Percentiles rank a stretch among this genome's conserved stretches.
phyloP scores from a whole-genome alignment of 1,284 basidiomycete species.

The Trametes polyzona region DNA sequence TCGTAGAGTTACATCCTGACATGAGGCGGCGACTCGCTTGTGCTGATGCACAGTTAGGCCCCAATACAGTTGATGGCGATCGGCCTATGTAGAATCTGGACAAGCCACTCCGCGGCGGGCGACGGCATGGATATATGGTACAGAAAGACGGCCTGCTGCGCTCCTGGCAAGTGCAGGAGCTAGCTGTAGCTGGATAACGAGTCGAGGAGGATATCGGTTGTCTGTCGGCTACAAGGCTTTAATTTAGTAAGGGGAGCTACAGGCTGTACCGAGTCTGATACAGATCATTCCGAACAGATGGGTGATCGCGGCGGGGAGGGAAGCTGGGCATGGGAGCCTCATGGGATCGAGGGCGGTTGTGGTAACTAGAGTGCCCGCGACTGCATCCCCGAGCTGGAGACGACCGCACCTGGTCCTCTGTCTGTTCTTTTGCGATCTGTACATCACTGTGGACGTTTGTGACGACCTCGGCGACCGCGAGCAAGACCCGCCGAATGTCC shows the following conservation, averaged over 20 bases:
- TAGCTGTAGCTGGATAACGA: neutral
- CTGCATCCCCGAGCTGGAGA: constrained; percentile 18
- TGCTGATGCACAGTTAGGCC: constrained; percentile 8
- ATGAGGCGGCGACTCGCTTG: constrained; percentile 18
- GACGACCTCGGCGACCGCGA: constrained; percentile 13
- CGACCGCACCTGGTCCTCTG: constrained; percentile 11
- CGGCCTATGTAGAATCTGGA: neutral
- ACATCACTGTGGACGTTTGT: constrained; percentile 20
- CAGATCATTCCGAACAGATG: constrained; percentile 24
- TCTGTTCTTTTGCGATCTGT: constrained; percentile 26
- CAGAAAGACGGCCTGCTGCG: neutral
- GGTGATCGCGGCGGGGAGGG: constrained; percentile 21
- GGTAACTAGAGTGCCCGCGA: constrained; percentile 21
- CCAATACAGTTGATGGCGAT: constrained; percentile 3
- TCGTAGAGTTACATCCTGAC: constrained; percentile 18
- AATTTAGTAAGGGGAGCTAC: constrained; percentile 11
- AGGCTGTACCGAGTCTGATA: constrained; percentile 26
- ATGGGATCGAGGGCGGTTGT: constrained; percentile 20
- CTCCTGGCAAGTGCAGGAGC: neutral
- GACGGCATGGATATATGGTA: no score
- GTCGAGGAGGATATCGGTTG: neutral
- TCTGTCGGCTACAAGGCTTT: neutral
- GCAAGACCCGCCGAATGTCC: constrained; percentile 20
- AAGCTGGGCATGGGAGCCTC: constrained; percentile 24
- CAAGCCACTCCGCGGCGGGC: no score